Percentiles rank a stretch among this genome's conserved stretches.
Evolutionary conservation across 164 flowering plant genomes (phyloP).

Genomic region (Magnolia changhungtana): DNA sequence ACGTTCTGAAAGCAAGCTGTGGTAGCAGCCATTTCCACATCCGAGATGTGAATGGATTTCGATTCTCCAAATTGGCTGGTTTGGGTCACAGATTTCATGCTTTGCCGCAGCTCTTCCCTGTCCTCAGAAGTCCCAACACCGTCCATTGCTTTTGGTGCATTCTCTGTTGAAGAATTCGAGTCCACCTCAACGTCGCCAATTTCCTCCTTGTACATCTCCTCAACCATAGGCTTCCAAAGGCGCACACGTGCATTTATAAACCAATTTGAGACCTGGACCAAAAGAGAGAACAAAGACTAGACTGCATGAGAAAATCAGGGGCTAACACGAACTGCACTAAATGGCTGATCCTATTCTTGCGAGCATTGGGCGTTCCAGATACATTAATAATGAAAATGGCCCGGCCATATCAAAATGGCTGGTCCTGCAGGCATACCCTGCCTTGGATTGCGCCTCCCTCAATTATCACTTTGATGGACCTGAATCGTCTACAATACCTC

Average conservation of each 20-base stretch:
- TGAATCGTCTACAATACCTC: no score
- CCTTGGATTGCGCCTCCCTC: no score
- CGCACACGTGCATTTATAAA: constrained; percentile 95
- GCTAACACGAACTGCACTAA: not conserved
- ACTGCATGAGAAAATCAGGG: not conserved
- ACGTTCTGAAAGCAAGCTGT: constrained; percentile 24
- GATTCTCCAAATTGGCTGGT: constrained; percentile 35
- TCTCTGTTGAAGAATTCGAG: constrained; percentile 67
- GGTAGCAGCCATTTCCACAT: constrained; percentile 42
- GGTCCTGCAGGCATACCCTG: no score
- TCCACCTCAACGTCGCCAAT: constrained; percentile 71
- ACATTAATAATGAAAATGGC: no score
- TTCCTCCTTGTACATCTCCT: constrained; percentile 98
- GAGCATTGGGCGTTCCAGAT: no score
- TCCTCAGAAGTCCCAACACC: constrained; percentile 39
- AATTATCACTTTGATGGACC: no score
- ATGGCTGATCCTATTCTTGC: no score
- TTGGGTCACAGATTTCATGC: constrained; percentile 38
- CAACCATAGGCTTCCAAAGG: constrained; percentile 98
- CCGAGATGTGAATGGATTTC: constrained; percentile 32
- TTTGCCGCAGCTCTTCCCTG: constrained; percentile 49
- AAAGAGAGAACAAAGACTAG: not conserved
- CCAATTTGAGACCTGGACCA: constrained; percentile 89
- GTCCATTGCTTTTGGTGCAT: constrained; percentile 35
- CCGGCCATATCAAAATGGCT: no score